Evolutionary conservation across 176 grass and related monocot species (phyloP), one percentile per base, ranked within the genome.

Genomic region (Thinopyrum elongatum): DNA sequence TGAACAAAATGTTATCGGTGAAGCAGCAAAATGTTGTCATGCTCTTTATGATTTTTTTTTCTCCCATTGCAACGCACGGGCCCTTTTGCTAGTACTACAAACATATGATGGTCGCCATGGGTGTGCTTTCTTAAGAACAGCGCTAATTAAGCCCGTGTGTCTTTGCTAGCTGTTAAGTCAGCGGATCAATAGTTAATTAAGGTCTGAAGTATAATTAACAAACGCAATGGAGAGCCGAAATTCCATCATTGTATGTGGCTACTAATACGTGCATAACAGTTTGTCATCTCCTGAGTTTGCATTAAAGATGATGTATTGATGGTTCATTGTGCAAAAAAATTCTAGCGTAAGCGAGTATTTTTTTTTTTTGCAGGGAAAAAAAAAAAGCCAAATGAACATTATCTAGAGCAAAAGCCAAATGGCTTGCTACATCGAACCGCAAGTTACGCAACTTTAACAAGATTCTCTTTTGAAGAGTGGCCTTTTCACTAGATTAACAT

Each of bases 401-500:
- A 82, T 82, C 78, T 8, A 17, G 12, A 25, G 61, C n/a, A 64
- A 82, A 90, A 90, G 88, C 36, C n/a, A 83, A 14, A 1, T 53
- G 49, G 29, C 0, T 84, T 16, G 17, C 55, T 76, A 44, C 66
- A 83, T 72, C 65, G 25, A 31, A 83, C 13, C 88, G 30, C 64
- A 83, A 72, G 64, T 86, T 73, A 8, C 55, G 53, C 74, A 65
- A 62, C 84, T 90, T 90, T 79, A 78, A 16, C 28, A 51, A 73
- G n/a, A 86, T 55, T 78, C 15, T 51, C 6, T 51, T 75, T 51
- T 11, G 7, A 26, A 75, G 41, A 19, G 30, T 16, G 8, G 1
- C 71, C 73, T 90, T 87, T 83, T 83, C 26, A 9, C 30, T 90
- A 71, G 61, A 90, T 31, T 72, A 82, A 28, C 53, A 27, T 44